phyloP scores from a whole-genome alignment of 768 basidiomycete genomes.

The Artomyces pyxidatus region DNA sequence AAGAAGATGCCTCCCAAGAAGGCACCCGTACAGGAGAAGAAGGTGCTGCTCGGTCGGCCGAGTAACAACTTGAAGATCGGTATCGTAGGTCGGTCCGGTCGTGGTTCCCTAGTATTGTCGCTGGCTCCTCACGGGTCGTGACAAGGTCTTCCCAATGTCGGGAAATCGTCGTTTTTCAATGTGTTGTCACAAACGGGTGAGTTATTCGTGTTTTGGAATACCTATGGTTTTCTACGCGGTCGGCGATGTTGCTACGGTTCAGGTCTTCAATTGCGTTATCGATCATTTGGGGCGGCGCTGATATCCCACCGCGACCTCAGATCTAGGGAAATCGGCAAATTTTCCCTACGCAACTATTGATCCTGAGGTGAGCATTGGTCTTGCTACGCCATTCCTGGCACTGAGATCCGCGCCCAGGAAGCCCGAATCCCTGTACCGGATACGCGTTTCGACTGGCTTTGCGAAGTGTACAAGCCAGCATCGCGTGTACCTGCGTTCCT shows the following conservation, averaged over 20 bases:
- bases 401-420: conserved; percentile 33
- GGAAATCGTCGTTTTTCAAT: conserved; percentile 99
- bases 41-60: conserved; percentile 80
- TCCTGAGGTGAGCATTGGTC: conserved; percentile 54
- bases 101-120: not conserved
- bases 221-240: too few species aligned
- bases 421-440: conserved; percentile 97
- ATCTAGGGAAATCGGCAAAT: conserved; percentile 92
- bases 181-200: conserved; percentile 83
- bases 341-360: conserved; percentile 95
- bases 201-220: too few species aligned
- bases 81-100: conserved; percentile 78
- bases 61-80: conserved; percentile 98
- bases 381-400: not conserved
- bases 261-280: too few species aligned
- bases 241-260: too few species aligned
- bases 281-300: too few species aligned
- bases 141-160: conserved; percentile 91
- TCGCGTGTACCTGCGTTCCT: conserved; percentile 88
- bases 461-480: conserved; percentile 81
- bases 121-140: conserved; percentile 1
- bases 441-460: conserved; percentile 90
- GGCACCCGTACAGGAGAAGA: conserved; percentile 69
- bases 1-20: conserved; percentile 92
- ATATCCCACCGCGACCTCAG: conserved; percentile 30